Conservation (phyloP, 768 basidiomycete species). For the Tulasnella sp. region DNA sequence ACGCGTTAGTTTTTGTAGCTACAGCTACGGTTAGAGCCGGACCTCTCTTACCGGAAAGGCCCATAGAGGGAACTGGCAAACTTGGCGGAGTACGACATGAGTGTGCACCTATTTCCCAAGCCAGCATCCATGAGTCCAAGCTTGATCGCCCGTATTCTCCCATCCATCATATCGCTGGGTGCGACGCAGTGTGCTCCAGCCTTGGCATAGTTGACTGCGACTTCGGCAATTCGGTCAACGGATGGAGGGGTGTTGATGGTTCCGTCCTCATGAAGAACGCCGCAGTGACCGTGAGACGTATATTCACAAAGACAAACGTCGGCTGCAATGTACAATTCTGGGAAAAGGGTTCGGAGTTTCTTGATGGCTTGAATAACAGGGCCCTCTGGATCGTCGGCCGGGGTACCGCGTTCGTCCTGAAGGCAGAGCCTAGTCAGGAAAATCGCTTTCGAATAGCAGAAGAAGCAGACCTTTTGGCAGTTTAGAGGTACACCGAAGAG, state of each 20-base stretch:
- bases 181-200: conserved; percentile 99
- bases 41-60: conserved; percentile 72
- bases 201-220: conserved; percentile 84
- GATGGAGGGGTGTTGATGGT: conserved; percentile 75
- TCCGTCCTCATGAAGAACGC: conserved; percentile 66
- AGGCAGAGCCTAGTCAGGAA: conserved; percentile 17
- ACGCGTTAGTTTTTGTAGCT: not conserved
- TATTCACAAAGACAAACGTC: conserved; percentile 99
- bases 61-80: conserved; percentile 95
- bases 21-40: not conserved
- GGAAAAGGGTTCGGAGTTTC: conserved; percentile 71
- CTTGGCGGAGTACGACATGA: conserved; percentile 98
- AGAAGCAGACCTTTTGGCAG: conserved; percentile 61
- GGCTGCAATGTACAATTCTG: conserved; percentile 79
- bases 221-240: conserved; percentile 83
- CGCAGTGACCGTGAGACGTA: conserved; percentile 97
- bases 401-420: conserved; percentile 77
- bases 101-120: conserved; percentile 78
- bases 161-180: conserved; percentile 99
- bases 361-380: conserved; percentile 93
- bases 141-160: conserved; percentile 76
- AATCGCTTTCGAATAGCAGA: not conserved
- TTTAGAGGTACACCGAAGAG: conserved; percentile 87
- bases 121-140: conserved; percentile 75
- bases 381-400: conserved; percentile 84